phyloP scores from a whole-genome alignment of 2,329 filamentous ascomycete species.

The Pseudogymnoascus sp. region DNA sequence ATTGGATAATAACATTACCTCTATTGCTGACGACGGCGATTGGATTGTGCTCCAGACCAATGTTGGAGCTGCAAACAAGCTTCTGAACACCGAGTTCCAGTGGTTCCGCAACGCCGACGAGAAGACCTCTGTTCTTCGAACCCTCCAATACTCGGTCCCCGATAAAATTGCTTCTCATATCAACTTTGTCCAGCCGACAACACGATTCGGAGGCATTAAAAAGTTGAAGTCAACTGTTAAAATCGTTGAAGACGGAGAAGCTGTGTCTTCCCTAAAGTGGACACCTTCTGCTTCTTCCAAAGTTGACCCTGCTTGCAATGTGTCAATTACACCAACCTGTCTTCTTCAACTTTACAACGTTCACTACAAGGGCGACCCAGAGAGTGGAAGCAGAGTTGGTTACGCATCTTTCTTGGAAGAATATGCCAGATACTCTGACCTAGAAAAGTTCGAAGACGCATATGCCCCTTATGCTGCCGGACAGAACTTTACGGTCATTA shows the following conservation, averaged over 20 bases:
- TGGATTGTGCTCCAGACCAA: conserved; percentile 18
- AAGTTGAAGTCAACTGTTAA: conserved; percentile 12
- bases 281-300: background rate
- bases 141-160: conserved; percentile 33
- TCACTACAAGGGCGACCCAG: conserved; percentile 13
- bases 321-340: conserved; percentile 25
- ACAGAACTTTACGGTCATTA: conserved; percentile 29
- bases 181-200: conserved; percentile 34
- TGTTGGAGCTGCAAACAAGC: conserved; percentile 29
- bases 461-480: conserved; percentile 37
- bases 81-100: conserved; percentile 32
- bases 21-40: conserved; percentile 31
- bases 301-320: conserved; percentile 21
- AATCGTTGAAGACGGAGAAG: conserved; percentile 11
- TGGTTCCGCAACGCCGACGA: conserved; percentile 28
- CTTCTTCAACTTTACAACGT: conserved; percentile 26
- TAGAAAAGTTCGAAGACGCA: conserved; percentile 34
- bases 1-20: conserved; percentile 26
- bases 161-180: conserved; percentile 27
- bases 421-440: conserved; percentile 27
- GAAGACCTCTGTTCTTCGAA: conserved; percentile 29
- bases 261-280: conserved; percentile 10
- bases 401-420: conserved; percentile 16
- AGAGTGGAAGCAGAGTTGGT: conserved; percentile 15
- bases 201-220: conserved; percentile 26